Conservation (phyloP, 2,329 filamentous ascomycete species). For the Fusarium sp. region DNA sequence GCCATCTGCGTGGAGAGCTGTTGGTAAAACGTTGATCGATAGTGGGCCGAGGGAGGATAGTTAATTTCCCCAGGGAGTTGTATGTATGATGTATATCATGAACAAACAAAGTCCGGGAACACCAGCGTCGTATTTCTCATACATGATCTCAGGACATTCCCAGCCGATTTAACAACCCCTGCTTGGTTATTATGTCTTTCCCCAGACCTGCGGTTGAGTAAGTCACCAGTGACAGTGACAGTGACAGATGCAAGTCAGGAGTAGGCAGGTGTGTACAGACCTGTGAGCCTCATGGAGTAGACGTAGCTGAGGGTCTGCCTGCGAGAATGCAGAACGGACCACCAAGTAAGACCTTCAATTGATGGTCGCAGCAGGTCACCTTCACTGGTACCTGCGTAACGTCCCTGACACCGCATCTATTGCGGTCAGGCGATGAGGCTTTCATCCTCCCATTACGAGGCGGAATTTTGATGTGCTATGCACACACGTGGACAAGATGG, state of each 20-base stretch:
- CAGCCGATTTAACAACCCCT: constrained; percentile 36
- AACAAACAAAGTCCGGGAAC: constrained; percentile 29
- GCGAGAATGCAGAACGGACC: constrained; percentile 17
- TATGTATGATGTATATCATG: constrained; percentile 15
- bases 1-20: not conserved
- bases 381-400: constrained; percentile 42
- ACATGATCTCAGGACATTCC: constrained; percentile 22
- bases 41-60: constrained; percentile 11
- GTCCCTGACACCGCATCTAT: constrained; percentile 39
- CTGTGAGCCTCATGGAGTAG: constrained; percentile 43
- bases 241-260: constrained; percentile 34
- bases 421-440: constrained; percentile 12
- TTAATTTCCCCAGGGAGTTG: constrained; percentile 18
- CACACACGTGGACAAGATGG: constrained; percentile 8
- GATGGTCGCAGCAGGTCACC: constrained; percentile 2
- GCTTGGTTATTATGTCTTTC: constrained; percentile 14
- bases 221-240: constrained; percentile 34
- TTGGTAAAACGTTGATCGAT: constrained; percentile 15
- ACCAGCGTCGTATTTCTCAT: constrained; percentile 17
- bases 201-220: constrained; percentile 25
- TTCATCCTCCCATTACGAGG: constrained; percentile 1
- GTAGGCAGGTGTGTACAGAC: constrained; percentile 33
- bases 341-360: constrained; percentile 25
- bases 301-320: constrained; percentile 23
- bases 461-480: not conserved